These are phyloP conservation scores for Ceratobasidium theobromae DNA, from an alignment of 1,284 basidiomycete species.

Conservation along the genomic window DNA sequence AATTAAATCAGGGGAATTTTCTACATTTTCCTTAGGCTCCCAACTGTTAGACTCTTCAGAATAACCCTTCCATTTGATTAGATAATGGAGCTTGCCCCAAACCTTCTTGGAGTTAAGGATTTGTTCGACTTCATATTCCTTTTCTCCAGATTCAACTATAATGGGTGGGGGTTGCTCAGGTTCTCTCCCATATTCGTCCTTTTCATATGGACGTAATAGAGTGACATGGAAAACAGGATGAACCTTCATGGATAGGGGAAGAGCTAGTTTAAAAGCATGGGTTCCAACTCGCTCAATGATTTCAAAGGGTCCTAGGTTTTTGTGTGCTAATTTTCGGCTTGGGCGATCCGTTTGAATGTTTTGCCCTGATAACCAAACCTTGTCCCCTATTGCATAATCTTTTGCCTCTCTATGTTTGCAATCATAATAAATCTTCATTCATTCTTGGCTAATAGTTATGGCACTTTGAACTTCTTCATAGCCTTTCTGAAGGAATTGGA, in stretches of 20 bases:
- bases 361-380: conserved; percentile 41
- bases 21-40: background rate
- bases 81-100: too few species aligned
- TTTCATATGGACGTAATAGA: conserved; percentile 36
- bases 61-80: conserved; percentile 4
- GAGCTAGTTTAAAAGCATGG: conserved; percentile 41
- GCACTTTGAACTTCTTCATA: conserved; percentile 1
- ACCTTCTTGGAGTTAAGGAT: conserved; percentile 38
- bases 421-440: background rate
- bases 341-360: conserved; percentile 42
- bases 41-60: background rate
- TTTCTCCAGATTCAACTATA: conserved; percentile 24
- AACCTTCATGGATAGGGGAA: conserved; percentile 43
- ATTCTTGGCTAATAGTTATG: background rate
- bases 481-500: background rate
- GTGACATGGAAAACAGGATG: conserved; percentile 47
- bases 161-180: conserved; percentile 5
- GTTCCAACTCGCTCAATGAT: conserved; percentile 40
- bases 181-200: background rate
- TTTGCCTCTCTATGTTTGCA: conserved; percentile 11
- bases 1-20: background rate
- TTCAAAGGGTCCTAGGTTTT: conserved; percentile 44
- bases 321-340: conserved; percentile 43
- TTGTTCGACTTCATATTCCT: conserved; percentile 35
- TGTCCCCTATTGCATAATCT: conserved; percentile 40